A percentile compares a stretch with the other conserved stretches of the same genome.
phyloP scores from a whole-genome alignment of 2,329 filamentous ascomycete genomes.

The Colletotrichum truncatum region DNA sequence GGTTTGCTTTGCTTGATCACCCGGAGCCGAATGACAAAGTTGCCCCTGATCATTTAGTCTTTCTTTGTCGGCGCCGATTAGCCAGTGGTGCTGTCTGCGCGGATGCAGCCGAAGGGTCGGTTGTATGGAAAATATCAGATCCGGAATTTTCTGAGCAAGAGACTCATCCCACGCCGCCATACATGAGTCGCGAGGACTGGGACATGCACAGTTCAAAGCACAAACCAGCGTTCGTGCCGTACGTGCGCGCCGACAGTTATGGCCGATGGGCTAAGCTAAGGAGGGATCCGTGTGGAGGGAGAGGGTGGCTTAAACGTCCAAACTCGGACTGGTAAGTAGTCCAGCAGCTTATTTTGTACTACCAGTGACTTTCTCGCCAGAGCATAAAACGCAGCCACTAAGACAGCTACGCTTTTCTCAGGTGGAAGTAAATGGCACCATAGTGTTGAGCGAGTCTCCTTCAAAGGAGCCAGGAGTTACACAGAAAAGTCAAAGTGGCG shows the following conservation, averaged over 20 bases:
- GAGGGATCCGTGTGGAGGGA: constrained; percentile 1
- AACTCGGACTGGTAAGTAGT: not conserved
- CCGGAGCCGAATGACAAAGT: constrained; percentile 20
- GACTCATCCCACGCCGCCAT: not conserved
- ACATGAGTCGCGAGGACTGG: constrained; percentile 3
- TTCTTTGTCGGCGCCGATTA: not conserved
- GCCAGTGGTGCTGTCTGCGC: not conserved
- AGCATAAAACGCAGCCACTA: too few species aligned
- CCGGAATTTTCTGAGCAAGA: not conserved
- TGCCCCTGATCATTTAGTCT: constrained; percentile 9
- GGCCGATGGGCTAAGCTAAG: not conserved
- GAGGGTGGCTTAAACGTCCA: not conserved
- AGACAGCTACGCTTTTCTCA: not conserved
- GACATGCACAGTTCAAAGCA: not conserved
- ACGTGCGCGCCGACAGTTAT: constrained; percentile 4
- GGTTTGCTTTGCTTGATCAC: constrained; percentile 6
- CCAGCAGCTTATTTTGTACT: not conserved
- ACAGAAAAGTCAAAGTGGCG: not conserved
- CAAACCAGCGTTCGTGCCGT: constrained; percentile 10
- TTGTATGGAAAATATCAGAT: not conserved
- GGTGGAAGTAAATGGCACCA: not conserved
- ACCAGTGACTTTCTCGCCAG: too few species aligned
- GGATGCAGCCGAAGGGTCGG: constrained; percentile 6
- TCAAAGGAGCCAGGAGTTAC: not conserved
- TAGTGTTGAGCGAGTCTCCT: not conserved